Percentiles rank a stretch among this genome's conserved stretches.
Conservation (phyloP, 768 basidiomycete species). For the Xerocomus potaroensis region DNA sequence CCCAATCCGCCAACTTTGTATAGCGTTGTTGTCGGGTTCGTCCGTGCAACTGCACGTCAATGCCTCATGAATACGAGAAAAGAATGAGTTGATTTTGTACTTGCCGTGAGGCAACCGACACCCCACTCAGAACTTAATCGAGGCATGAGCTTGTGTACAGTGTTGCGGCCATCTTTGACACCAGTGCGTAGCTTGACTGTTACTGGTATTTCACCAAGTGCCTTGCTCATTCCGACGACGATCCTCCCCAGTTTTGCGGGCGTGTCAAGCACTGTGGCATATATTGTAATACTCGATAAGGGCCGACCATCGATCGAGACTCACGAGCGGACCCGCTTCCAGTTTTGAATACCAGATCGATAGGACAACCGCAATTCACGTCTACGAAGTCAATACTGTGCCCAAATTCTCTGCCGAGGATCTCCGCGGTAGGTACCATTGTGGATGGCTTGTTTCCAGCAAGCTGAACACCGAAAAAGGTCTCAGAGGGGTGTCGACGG, state of each 20-base stretch:
- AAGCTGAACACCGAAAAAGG: slow-evolving; percentile 86
- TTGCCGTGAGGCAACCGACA: slow-evolving; percentile 42
- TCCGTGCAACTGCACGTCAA: slow-evolving; percentile 74
- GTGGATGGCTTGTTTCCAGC: slow-evolving; percentile 83
- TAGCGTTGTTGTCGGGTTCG: slow-evolving; percentile 94
- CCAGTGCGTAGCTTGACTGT: slow-evolving; percentile 92
- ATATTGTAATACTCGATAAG: too few relatives aligned
- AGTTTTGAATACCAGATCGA: slow-evolving; percentile 89
- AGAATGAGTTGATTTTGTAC: background rate
- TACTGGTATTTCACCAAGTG: slow-evolving; percentile 86
- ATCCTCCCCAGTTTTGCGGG: slow-evolving; percentile 82
- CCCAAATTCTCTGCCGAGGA: slow-evolving; percentile 64
- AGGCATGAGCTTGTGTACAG: slow-evolving; percentile 87
- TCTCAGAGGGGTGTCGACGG: slow-evolving; percentile 81
- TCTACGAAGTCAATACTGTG: slow-evolving; percentile 85
- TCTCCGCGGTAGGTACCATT: slow-evolving; percentile 78
- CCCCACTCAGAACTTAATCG: slow-evolving; percentile 55
- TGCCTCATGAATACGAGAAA: background rate
- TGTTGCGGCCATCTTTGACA: slow-evolving; percentile 83
- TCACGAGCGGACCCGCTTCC: slow-evolving; percentile 87
- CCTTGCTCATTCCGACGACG: slow-evolving; percentile 85
- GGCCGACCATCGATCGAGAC: too few relatives aligned
- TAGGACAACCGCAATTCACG: slow-evolving; percentile 95
- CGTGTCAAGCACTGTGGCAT: slow-evolving; percentile 73
- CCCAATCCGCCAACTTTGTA: slow-evolving; percentile 89